These are phyloP conservation scores for Nemania sp. DNA, from an alignment of 2,329 filamentous ascomycete species.

Conservation along the genomic window DNA sequence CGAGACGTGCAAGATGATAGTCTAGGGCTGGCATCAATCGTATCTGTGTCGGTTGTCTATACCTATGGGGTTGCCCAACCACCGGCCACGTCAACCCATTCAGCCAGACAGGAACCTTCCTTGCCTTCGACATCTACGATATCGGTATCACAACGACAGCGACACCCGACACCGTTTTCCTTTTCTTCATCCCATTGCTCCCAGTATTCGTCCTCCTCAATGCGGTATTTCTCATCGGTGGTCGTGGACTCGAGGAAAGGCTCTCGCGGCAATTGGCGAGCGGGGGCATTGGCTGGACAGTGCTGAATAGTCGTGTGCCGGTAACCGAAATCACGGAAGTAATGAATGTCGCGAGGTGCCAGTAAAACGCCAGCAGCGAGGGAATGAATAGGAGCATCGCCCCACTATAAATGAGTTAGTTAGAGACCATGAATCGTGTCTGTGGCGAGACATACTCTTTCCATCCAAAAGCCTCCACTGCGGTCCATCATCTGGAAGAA, in stretches of 20 bases:
- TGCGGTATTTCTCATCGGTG: constrained; percentile 77
- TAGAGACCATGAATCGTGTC: neutral
- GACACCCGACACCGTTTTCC: constrained; percentile 95
- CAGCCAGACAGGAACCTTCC: constrained; percentile 88
- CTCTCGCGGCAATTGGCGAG: constrained; percentile 77
- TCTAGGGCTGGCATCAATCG: constrained; percentile 11
- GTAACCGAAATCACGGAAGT: constrained; percentile 99
- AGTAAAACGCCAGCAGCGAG: constrained; percentile 90
- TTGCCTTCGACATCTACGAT: constrained; percentile 98
- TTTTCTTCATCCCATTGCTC: constrained; percentile 82
- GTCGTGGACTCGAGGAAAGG: constrained; percentile 85
- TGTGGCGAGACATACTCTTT: constrained; percentile 67
- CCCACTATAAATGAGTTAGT: constrained; percentile 72
- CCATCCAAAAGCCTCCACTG: constrained; percentile 99
- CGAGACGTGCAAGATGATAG: neutral
- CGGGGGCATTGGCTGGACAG: constrained; percentile 93
- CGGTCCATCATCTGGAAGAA: constrained; percentile 99
- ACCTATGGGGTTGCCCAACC: constrained; percentile 70
- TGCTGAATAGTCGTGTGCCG: constrained; percentile 98
- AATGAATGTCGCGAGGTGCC: constrained; percentile 83
- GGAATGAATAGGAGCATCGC: constrained; percentile 97
- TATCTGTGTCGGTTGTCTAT: neutral
- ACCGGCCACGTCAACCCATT: constrained; percentile 97
- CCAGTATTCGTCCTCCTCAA: constrained; percentile 97
- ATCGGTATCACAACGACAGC: constrained; percentile 95